Evolutionary conservation across 805 yeast genomes (phyloP).

Genomic region (Metschnikowia aberdeeniae): DNA sequence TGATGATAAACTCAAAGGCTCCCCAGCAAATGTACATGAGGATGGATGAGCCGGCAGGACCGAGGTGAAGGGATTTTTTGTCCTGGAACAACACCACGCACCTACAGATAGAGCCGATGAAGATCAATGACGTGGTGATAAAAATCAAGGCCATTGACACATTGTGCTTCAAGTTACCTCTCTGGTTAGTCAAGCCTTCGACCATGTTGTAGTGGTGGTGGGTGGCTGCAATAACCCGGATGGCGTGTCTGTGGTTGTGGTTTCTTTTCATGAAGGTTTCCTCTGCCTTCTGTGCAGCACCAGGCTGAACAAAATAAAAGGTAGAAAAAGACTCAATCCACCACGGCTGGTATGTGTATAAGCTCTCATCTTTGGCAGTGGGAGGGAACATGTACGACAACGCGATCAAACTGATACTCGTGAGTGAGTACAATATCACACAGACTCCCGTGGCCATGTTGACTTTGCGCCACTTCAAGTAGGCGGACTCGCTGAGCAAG

Average conservation of each 20-base stretch:
- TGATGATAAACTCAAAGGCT: constrained; percentile 55
- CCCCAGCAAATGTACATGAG: constrained; percentile 72
- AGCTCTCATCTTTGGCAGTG: constrained; percentile 44
- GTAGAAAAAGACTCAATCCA: constrained; percentile 68
- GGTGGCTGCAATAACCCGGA: constrained; percentile 59
- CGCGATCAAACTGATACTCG: constrained; percentile 47
- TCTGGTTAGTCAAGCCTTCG: constrained; percentile 36
- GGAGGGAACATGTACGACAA: constrained; percentile 55
- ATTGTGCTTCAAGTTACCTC: constrained; percentile 47
- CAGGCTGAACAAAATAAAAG: constrained; percentile 54
- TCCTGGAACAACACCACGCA: constrained; percentile 43
- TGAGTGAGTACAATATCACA: constrained; percentile 44
- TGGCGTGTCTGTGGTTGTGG: constrained; percentile 46
- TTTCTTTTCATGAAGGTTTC: constrained; percentile 44
- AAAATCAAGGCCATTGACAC: constrained; percentile 45
- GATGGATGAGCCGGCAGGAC: constrained; percentile 37
- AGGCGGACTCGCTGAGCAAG: constrained; percentile 14
- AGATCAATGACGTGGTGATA: constrained; percentile 45
- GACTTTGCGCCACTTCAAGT: constrained; percentile 21
- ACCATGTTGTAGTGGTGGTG: constrained; percentile 38
- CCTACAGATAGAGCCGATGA: constrained; percentile 50
- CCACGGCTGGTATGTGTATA: constrained; percentile 68
- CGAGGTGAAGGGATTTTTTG: constrained; percentile 18
- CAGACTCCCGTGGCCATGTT: constrained; percentile 30
- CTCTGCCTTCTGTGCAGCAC: constrained; percentile 48